Evolutionary conservation across 257 asterid species (phyloP).

Genomic region (Cynanchum wilfordii): DNA sequence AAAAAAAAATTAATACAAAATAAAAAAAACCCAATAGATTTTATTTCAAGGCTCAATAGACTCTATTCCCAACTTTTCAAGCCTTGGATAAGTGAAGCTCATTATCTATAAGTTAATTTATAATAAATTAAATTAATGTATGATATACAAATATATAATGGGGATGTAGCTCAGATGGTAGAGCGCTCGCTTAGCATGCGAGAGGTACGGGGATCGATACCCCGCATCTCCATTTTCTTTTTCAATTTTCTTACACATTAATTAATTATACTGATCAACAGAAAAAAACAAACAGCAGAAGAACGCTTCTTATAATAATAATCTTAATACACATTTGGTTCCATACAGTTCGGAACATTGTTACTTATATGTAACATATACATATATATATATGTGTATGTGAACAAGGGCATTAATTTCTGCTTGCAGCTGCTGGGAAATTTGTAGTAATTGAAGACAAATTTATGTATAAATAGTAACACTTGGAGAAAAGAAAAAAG

Average conservation of each 20-base stretch:
- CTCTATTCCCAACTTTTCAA: not conserved
- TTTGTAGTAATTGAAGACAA: not conserved
- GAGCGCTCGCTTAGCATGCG: constrained; percentile 99
- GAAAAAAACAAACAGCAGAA: not conserved
- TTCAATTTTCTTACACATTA: too few relatives aligned
- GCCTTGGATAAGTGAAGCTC: not conserved
- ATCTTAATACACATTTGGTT: constrained; percentile 5
- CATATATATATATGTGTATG: not conserved
- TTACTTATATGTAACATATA: not conserved
- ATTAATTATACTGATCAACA: too few relatives aligned
- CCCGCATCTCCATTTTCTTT: constrained; percentile 68
- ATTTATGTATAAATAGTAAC: not conserved
- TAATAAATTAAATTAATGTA: too few relatives aligned
- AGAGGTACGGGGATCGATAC: constrained; percentile 99
- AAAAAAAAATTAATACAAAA: too few relatives aligned
- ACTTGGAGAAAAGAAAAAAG: constrained; percentile 3
- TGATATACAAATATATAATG: too few relatives aligned
- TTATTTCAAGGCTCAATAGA: too few relatives aligned
- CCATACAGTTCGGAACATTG: not conserved
- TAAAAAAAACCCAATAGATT: too few relatives aligned
- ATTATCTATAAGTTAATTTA: too few relatives aligned
- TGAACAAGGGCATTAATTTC: not conserved
- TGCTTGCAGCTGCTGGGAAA: not conserved
- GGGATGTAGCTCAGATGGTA: constrained; percentile 99
- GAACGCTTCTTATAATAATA: too few relatives aligned